Conservation (phyloP, 163 green algal genomes). For the Chlamydomonas reinhardtii region DNA sequence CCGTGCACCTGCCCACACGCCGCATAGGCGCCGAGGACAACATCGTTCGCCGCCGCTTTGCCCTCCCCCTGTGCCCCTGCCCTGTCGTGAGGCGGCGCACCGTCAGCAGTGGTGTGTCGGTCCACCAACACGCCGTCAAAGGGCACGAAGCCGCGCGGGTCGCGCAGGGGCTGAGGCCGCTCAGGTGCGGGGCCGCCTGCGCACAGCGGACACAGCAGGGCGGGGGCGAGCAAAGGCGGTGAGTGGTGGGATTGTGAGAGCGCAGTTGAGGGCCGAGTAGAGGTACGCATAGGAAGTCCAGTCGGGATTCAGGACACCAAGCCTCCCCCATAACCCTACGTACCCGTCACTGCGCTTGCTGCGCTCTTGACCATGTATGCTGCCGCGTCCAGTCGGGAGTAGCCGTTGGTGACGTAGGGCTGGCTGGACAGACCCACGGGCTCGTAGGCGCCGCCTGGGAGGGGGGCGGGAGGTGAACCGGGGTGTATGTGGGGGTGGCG, state of each 20-base stretch:
- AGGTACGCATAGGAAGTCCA: too few relatives aligned
- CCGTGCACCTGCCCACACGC: too few relatives aligned
- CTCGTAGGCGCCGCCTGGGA: not conserved
- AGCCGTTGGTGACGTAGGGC: slow-evolving; percentile 1
- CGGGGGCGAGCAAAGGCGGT: too few relatives aligned
- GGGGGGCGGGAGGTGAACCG: not conserved
- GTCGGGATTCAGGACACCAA: too few relatives aligned
- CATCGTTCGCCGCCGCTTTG: too few relatives aligned
- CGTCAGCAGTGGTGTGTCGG: not conserved
- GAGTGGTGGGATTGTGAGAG: too few relatives aligned
- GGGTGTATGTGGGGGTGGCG: not conserved
- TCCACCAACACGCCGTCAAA: not conserved
- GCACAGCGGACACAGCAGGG: not conserved
- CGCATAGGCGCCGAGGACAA: too few relatives aligned
- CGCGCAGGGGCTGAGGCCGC: not conserved
- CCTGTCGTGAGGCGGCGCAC: not conserved
- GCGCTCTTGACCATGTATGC: not conserved
- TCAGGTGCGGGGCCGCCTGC: not conserved
- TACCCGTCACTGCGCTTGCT: not conserved
- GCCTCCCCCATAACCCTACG: too few relatives aligned
- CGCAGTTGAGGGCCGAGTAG: too few relatives aligned
- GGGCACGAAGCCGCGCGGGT: not conserved
- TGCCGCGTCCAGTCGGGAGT: not conserved
- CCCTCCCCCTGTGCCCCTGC: too few relatives aligned
- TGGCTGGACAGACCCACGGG: not conserved